These are phyloP conservation scores for Quambalaria eucalypti DNA, from an alignment of 1,284 basidiomycete genomes.

Conservation along the genomic window DNA sequence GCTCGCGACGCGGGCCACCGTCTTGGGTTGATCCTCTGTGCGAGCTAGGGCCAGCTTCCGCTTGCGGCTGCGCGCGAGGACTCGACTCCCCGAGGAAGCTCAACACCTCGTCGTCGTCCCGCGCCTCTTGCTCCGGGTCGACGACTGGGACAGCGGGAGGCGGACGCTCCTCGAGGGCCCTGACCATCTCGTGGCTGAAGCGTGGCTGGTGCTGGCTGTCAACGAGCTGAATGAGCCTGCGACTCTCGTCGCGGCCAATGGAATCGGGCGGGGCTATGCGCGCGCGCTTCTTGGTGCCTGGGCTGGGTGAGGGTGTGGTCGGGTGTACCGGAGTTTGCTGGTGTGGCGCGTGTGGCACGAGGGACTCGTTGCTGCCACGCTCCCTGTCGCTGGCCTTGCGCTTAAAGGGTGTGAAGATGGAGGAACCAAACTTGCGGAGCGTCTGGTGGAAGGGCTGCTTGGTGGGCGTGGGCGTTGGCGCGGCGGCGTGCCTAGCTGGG, in stretches of 20 bases:
- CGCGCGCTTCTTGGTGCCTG: background rate
- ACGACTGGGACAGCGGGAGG: background rate
- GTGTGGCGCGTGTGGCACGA: too few species aligned
- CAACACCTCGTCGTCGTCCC: background rate
- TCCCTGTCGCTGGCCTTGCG: background rate
- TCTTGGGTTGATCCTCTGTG: background rate
- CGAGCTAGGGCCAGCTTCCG: background rate
- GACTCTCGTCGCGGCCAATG: background rate
- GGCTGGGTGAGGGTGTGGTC: background rate
- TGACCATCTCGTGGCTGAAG: background rate
- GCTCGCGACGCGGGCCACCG: too few species aligned
- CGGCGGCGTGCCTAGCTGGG: too few species aligned
- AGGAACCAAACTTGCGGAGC: too few species aligned
- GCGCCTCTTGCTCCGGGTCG: background rate
- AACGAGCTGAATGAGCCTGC: background rate
- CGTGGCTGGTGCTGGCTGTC: background rate
- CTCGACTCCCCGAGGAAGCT: background rate
- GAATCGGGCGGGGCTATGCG: background rate
- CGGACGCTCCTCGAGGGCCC: background rate
- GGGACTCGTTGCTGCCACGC: too few species aligned
- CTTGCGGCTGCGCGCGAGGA: background rate
- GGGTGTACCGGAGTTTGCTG: background rate
- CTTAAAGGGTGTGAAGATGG: background rate
- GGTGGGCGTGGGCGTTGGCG: too few species aligned
- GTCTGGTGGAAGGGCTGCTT: too few species aligned